Evolutionary conservation across 202 grass and related monocot species (phyloP).

Genomic region (Setaria viridis): DNA sequence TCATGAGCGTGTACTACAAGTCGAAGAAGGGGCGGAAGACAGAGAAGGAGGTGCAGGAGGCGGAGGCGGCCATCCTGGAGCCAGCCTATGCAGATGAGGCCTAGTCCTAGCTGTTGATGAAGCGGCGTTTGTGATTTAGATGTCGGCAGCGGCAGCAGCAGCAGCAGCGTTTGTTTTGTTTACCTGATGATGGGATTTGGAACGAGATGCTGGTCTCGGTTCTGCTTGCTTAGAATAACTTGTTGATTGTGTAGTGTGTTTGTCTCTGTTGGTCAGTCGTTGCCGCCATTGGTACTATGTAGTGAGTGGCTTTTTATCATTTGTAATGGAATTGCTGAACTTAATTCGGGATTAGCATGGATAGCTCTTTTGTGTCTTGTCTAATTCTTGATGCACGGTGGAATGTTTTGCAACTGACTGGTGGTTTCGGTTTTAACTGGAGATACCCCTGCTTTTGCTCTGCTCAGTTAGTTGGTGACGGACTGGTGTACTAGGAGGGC

Average conservation of each 20-base stretch:
- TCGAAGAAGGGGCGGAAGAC: slow-evolving; percentile 93
- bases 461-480: no score
- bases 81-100: slow-evolving; percentile 63
- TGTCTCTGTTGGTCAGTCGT: background rate
- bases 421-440: background rate
- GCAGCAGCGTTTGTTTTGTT: background rate
- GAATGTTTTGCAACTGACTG: background rate
- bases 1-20: slow-evolving; percentile 97
- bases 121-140: background rate
- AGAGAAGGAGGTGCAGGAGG: slow-evolving; percentile 94
- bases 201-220: background rate
- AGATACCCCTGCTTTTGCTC: background rate
- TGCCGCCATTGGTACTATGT: background rate
- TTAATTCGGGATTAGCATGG: slow-evolving; percentile 12
- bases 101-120: background rate
- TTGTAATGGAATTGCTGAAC: slow-evolving; percentile 16
- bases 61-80: slow-evolving; percentile 83
- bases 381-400: slow-evolving; percentile 8
- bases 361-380: background rate
- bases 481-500: no score
- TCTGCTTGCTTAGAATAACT: slow-evolving; percentile 5
- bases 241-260: background rate
- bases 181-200: background rate
- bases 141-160: background rate
- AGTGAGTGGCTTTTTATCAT: background rate